Percentiles rank a stretch among this genome's conserved stretches.
Evolutionary conservation across 2,329 filamentous ascomycete genomes (phyloP).

Genomic region (Trichoderma atroviride): DNA sequence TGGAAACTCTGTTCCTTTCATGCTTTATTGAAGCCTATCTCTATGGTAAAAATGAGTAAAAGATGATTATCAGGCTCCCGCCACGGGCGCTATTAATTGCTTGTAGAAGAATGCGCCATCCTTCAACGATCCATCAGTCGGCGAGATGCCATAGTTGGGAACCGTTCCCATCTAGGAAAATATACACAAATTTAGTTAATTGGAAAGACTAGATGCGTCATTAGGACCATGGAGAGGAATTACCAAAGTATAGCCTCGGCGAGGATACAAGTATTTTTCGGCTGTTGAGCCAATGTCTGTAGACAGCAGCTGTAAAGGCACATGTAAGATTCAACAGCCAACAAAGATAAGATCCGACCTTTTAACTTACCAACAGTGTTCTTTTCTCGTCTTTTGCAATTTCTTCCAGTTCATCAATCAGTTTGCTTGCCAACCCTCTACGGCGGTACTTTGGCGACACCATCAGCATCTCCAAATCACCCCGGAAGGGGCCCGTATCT

Average conservation of each 20-base stretch:
- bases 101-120: constrained; percentile 27
- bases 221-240: no score
- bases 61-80: neutral
- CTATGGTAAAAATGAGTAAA: neutral
- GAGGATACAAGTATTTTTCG: constrained; percentile 26
- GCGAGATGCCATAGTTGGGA: constrained; percentile 27
- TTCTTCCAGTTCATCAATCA: constrained; percentile 22
- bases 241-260: constrained; percentile 25
- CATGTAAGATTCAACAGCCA: neutral
- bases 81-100: neutral
- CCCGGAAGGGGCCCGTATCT: constrained; percentile 27
- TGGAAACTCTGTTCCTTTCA: neutral
- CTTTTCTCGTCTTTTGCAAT: constrained; percentile 17
- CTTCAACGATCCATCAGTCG: constrained; percentile 16
- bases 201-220: neutral
- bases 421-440: constrained; percentile 11
- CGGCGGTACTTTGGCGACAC: constrained; percentile 24
- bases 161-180: constrained; percentile 14
- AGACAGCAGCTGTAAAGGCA: constrained; percentile 11
- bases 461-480: constrained; percentile 28
- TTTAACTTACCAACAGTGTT: constrained; percentile 25
- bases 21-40: neutral
- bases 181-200: neutral
- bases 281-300: constrained; percentile 26
- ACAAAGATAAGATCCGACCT: neutral